Evolutionary conservation across 1,284 basidiomycete species (phyloP).

Genomic region (Anthracocystis walkeri): DNA sequence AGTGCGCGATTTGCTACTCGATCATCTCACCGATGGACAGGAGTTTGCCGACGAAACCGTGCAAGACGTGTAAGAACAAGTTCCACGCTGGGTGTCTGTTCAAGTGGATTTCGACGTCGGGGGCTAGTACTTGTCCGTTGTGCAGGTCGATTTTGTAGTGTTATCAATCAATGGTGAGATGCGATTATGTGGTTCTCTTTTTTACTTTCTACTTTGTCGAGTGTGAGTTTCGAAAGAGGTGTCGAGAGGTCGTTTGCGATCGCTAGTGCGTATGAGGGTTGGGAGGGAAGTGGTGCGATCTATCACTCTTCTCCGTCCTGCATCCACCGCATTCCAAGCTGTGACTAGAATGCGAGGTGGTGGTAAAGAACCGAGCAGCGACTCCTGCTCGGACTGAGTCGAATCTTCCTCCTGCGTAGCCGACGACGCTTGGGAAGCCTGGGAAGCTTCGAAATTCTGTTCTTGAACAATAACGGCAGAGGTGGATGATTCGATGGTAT

Average conservation of each 20-base stretch:
- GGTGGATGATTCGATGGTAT: conserved; percentile 23
- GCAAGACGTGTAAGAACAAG: conserved; percentile 90
- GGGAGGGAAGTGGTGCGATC: conserved; percentile 22
- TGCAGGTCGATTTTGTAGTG: conserved; percentile 75
- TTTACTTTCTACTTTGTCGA: conserved; percentile 5
- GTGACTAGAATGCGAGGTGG: neutral
- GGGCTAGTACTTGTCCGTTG: conserved; percentile 89
- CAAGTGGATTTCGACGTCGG: conserved; percentile 88
- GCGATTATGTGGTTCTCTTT: too few relatives aligned
- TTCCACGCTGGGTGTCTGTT: conserved; percentile 77
- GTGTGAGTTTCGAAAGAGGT: neutral
- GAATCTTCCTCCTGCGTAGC: conserved; percentile 45
- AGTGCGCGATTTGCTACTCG: conserved; percentile 73
- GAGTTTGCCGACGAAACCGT: conserved; percentile 88
- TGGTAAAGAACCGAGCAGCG: conserved; percentile 8
- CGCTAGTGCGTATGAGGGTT: neutral
- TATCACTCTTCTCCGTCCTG: neutral
- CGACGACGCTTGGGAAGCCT: conserved; percentile 28
- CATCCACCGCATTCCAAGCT: neutral
- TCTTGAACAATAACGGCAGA: neutral
- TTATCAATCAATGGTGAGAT: neutral
- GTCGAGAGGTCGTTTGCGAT: neutral
- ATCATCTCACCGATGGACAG: conserved; percentile 93
- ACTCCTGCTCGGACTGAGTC: conserved; percentile 35
- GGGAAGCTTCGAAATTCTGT: neutral